phyloP scores from a whole-genome alignment of 2,329 filamentous ascomycete genomes.

The Fusarium kyushuense region DNA sequence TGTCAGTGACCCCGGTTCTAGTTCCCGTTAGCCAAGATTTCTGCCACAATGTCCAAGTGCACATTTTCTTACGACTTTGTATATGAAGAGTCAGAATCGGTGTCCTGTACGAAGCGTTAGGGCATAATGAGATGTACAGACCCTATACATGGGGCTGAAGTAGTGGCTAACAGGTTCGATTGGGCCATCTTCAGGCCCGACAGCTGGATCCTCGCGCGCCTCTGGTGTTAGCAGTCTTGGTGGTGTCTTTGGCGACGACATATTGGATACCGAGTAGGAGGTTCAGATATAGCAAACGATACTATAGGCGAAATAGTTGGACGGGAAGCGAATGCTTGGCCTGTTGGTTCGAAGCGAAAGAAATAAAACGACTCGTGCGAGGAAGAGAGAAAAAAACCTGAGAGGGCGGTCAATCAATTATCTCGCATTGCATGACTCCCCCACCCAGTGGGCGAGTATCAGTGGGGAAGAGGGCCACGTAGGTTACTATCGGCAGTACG shows the following conservation, averaged over 20 bases:
- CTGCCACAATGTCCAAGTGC: too few species aligned
- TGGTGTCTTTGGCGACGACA: not conserved
- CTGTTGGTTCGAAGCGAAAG: not conserved
- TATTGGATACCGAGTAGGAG: not conserved
- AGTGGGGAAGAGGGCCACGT: conserved; percentile 10
- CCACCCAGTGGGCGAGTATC: conserved; percentile 7
- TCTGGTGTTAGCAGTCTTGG: not conserved
- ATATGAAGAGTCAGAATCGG: conserved; percentile 29
- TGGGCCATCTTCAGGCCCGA: conserved; percentile 1
- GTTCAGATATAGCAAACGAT: not conserved
- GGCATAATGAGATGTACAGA: not conserved
- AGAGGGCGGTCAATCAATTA: conserved; percentile 28
- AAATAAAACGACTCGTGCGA: not conserved
- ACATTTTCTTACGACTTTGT: conserved; percentile 13
- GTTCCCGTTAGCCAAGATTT: not conserved
- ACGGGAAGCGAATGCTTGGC: not conserved
- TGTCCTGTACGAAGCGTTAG: conserved; percentile 19
- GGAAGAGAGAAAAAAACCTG: conserved; percentile 12
- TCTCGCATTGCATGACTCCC: conserved; percentile 19
- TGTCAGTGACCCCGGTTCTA: conserved; percentile 22
- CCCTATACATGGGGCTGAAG: not conserved
- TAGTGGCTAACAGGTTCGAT: conserved; percentile 14
- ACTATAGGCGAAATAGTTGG: not conserved
- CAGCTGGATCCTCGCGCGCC: not conserved
- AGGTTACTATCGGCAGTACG: not conserved